Percentiles rank a stretch among this genome's conserved stretches.
phyloP scores from a whole-genome alignment of 2,329 filamentous ascomycete species.

The Sclerotinia minor region DNA sequence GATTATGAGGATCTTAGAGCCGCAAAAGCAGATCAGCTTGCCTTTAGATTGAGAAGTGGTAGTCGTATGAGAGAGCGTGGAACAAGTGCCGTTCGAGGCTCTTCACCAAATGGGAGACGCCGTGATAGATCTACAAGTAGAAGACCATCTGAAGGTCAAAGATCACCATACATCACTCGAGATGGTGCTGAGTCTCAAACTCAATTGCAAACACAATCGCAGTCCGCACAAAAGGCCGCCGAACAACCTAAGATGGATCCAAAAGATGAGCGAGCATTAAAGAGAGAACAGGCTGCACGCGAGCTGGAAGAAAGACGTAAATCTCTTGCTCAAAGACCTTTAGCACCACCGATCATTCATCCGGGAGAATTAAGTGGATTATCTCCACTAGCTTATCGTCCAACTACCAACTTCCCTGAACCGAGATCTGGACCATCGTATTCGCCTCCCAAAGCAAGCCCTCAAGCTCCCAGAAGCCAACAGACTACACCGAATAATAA shows the following conservation, averaged over 20 bases:
- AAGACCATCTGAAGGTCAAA: slow-evolving; percentile 29
- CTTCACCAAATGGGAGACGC: slow-evolving; percentile 40
- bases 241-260: slow-evolving; percentile 52
- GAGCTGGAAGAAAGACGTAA: slow-evolving; percentile 86
- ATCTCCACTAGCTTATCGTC: slow-evolving; percentile 38
- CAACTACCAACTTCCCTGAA: slow-evolving; percentile 35
- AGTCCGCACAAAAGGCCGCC: slow-evolving; percentile 27
- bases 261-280: slow-evolving; percentile 62
- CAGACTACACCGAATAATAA: slow-evolving; percentile 53
- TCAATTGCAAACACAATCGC: slow-evolving; percentile 46
- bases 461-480: slow-evolving; percentile 57
- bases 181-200: slow-evolving; percentile 29
- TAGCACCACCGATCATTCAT: slow-evolving; percentile 76
- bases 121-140: slow-evolving; percentile 41
- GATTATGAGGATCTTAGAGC: slow-evolving; percentile 63
- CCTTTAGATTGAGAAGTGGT: slow-evolving; percentile 57
- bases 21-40: slow-evolving; percentile 55
- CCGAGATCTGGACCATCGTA: slow-evolving; percentile 26
- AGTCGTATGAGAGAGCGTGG: slow-evolving; percentile 46
- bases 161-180: slow-evolving; percentile 30
- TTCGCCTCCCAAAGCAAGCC: slow-evolving; percentile 44
- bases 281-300: slow-evolving; percentile 74
- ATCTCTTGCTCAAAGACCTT: slow-evolving; percentile 77
- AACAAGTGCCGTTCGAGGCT: slow-evolving; percentile 37
- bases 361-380: slow-evolving; percentile 56